A percentile compares a stretch with the other conserved stretches of the same genome.
These are phyloP conservation scores for Aspergillus udagawae DNA, from an alignment of 2,329 filamentous ascomycete genomes.

Conservation along the genomic window DNA sequence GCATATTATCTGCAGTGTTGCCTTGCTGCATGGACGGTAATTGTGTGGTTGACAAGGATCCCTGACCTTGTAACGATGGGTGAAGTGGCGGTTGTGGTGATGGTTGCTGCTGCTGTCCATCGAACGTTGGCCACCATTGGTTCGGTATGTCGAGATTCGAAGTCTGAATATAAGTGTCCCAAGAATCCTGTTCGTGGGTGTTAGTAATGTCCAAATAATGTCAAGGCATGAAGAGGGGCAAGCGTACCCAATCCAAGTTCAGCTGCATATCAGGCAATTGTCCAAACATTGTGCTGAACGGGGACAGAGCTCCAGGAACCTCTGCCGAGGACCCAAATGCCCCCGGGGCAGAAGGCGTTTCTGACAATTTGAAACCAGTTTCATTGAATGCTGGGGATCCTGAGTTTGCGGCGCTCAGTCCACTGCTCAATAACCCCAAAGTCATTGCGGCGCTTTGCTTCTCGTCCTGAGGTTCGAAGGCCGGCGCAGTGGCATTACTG, in stretches of 20 bases:
- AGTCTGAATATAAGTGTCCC: constrained; percentile 66
- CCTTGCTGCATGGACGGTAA: constrained; percentile 16
- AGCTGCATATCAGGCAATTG: constrained; percentile 53
- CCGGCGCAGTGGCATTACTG: constrained; percentile 15
- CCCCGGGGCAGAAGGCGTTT: constrained; percentile 19
- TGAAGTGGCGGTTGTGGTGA: constrained; percentile 14
- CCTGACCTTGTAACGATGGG: constrained; percentile 7
- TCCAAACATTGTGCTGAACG: constrained; percentile 54
- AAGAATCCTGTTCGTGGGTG: constrained; percentile 52
- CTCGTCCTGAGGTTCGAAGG: constrained; percentile 48
- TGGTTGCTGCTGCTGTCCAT: constrained; percentile 26
- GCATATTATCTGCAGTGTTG: constrained; percentile 12
- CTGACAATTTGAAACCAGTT: constrained; percentile 25
- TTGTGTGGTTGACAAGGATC: constrained; percentile 20
- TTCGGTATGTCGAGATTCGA: constrained; percentile 43
- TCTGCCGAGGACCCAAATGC: constrained; percentile 27
- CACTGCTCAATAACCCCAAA: constrained; percentile 63
- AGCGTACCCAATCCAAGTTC: constrained; percentile 61
- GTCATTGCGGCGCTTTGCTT: constrained; percentile 67
- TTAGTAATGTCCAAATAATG: constrained; percentile 13
- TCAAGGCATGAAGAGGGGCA: neutral
- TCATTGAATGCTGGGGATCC: constrained; percentile 28
- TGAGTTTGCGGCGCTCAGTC: constrained; percentile 50
- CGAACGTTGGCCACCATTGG: constrained; percentile 36
- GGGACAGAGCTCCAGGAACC: constrained; percentile 44